Evolutionary conservation across 306 rosid species (phyloP), one percentile per base, ranked within the genome.

Genomic region (Quercus bicolor): DNA sequence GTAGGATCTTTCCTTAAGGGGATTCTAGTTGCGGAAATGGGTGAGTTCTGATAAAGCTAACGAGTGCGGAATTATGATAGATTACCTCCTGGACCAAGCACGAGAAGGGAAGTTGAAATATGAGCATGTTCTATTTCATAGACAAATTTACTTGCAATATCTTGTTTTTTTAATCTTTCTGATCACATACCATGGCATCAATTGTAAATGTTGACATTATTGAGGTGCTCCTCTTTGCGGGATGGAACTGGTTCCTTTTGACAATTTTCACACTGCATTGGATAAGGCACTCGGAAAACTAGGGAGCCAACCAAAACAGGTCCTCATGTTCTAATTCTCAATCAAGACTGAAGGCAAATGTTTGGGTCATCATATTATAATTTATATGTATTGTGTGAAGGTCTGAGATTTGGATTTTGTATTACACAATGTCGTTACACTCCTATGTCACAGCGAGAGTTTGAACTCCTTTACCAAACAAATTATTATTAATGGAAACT

Each of bases 251-350:
- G 88, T 88, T 81, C 97, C 95, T 26, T 92, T 92, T 15, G 77
- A 85, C 65, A 84, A 87, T 78, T 92, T 92, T 77, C 84, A 83
- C 70, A 79, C 71, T 56, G 97, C 98, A 77, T 86, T 92, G 64
- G 92, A 86, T 69, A 94, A 87, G 81, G 93, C 97, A 56, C 90
- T 94, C 4, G 98, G 98, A 64, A 94, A 92, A 82, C 90, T 37
- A 24, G 97, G 98, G 66, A 94, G 98, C 93, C 97, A 92, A 77
- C 97, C 97, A 18, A 94, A 92, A 85, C 97, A 92, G 87, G 97
- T 92, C 54, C 78, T 94, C 89, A 88, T 62, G 87, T 94, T 93
- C 91, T 91, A 83, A 81, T 62, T 59, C 48, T 45, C 69, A 13
- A 78, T 56, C n/a, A 56, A 9, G 29, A 60, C 71, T 34, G 57